These are phyloP conservation scores for Berkeleyomyces basicola DNA, from an alignment of 2,329 filamentous ascomycete genomes.

Conservation along the genomic window DNA sequence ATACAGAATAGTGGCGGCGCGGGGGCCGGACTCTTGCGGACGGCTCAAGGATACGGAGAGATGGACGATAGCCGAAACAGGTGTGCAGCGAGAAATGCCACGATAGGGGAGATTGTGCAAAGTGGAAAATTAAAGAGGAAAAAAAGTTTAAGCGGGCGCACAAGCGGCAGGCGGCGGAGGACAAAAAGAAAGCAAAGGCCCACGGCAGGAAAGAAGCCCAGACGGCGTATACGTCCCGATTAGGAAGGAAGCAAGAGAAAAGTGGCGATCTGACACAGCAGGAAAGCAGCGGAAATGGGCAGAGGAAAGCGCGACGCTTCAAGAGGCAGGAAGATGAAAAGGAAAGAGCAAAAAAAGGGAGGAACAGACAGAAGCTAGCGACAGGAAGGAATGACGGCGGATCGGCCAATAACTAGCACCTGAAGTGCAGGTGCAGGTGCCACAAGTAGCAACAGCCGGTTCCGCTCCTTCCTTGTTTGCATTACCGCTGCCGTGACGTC, in stretches of 20 bases:
- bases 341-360: background rate
- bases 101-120: background rate
- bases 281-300: no score
- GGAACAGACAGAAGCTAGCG: background rate
- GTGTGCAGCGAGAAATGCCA: background rate
- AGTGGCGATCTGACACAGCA: background rate
- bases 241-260: background rate
- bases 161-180: background rate
- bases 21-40: background rate
- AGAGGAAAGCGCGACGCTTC: background rate
- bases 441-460: no score
- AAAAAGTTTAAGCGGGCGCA: background rate
- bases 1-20: background rate
- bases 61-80: background rate
- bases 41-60: background rate
- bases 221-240: background rate
- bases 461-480: background rate
- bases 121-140: background rate
- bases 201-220: no score
- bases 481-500: background rate
- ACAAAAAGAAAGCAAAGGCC: background rate
- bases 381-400: background rate
- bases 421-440: background rate
- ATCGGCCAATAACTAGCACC: background rate
- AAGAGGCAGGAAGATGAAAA: background rate